Conservation (phyloP, 2,329 filamentous ascomycete species). For the Trichoderma arundinaceum region DNA sequence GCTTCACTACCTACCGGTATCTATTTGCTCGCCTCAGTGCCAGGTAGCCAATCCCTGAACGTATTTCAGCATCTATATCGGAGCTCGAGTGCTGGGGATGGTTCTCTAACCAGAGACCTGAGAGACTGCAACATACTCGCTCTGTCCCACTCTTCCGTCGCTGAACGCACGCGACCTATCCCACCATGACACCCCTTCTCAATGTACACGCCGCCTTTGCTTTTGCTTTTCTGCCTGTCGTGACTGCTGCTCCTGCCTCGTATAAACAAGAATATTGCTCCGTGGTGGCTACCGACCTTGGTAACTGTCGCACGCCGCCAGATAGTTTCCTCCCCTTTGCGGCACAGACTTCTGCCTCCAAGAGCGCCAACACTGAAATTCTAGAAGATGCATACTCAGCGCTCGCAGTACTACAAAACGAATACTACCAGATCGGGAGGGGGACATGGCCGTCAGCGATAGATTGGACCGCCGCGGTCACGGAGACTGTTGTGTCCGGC, state of each 20-base stretch:
- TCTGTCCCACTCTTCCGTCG: too few relatives aligned
- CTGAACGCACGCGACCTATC: too few relatives aligned
- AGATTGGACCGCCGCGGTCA: conserved; percentile 91
- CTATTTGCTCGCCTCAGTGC: too few relatives aligned
- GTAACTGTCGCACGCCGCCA: conserved; percentile 5
- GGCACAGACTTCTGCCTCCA: background rate
- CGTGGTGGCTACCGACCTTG: background rate
- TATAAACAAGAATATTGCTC: conserved; percentile 12
- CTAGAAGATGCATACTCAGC: conserved; percentile 64
- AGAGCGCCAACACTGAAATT: conserved; percentile 33
- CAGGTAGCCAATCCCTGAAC: too few relatives aligned
- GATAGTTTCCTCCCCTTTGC: background rate
- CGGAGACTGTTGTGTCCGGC: conserved; percentile 78
- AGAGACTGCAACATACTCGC: background rate
- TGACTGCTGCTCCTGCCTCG: background rate
- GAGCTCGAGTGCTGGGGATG: background rate
- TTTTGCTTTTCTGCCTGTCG: background rate
- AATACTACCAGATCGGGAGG: conserved; percentile 77
- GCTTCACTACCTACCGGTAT: background rate
- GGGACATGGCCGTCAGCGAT: conserved; percentile 86
- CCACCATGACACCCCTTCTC: background rate
- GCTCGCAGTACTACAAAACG: conserved; percentile 75
- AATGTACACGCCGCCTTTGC: background rate
- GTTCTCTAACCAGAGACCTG: too few relatives aligned
- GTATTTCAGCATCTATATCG: background rate